Base-by-base conservation (phyloP, 208 protist species). In the Strigomonas culicis region DNA sequence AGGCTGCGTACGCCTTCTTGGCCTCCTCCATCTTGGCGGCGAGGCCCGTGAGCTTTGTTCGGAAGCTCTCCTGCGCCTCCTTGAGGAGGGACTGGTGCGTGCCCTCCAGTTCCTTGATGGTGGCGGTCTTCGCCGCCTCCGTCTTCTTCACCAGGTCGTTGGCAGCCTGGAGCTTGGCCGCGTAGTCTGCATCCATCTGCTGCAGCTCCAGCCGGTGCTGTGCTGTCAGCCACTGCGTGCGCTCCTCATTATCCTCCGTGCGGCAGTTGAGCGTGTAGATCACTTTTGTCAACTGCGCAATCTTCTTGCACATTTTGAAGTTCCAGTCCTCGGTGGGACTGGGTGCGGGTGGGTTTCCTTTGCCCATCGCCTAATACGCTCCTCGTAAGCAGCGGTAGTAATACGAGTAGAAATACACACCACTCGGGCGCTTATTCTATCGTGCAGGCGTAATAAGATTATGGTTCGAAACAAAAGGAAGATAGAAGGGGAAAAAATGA, bases 231-330 rank as follows among this genome's bases (percentile, higher is more conserved):
- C 78, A 84, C 32, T 82, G 66, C 15, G 86, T 72, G 25, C 96
- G 81, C 59, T 78, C 75, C 34, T 98, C 94, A 61, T 95, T 88
- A 68, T 99, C 97, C 67, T 99, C 96, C 43, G 92, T 95, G 36
- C 90, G 82, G 43, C 91, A 97, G 71, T 99, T 98, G 22, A 99
- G 80, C 17, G 97, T 95, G 77, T 98, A 99, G 44, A 99, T 97
- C 0, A 99, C 97, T 63, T 98, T 98, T 1, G 97, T 99, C 30
- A 99, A 84, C 74, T 98, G 96, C 11, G 97, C 97, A 67, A 99
- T 97, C 79, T 99, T 99, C 63, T 99, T 99, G 84, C 85, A 93
- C 93, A 98, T 97, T 61, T 96, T 97, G 50, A 90, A 93, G 63
- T 97, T 79, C 70, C 93, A 82, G 60, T 97, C 92, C 2, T 89